Evolutionary conservation across 2,329 filamentous ascomycete species (phyloP).

Genomic region (Aspergillus fischeri): DNA sequence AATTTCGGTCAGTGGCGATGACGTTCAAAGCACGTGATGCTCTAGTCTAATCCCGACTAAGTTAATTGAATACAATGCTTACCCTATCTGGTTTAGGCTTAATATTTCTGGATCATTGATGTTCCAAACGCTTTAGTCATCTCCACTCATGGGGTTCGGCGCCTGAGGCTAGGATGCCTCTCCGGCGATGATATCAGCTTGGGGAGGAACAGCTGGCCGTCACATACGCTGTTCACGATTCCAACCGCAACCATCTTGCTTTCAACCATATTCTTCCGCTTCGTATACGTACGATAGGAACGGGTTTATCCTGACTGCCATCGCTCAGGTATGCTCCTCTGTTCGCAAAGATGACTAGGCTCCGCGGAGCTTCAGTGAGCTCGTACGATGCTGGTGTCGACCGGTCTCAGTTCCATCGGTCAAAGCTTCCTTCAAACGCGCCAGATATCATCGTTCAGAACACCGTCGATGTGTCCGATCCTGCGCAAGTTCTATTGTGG

Average conservation of each 20-base stretch:
- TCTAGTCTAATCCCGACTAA: background rate
- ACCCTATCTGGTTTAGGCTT: background rate
- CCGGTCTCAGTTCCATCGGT: constrained; percentile 27
- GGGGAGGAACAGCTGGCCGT: constrained; percentile 8
- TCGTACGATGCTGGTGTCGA: constrained; percentile 27
- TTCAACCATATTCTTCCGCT: background rate
- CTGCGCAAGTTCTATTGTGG: constrained; percentile 34
- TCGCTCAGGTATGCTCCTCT: constrained; percentile 24
- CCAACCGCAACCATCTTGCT: background rate
- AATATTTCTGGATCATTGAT: background rate
- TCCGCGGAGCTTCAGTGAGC: constrained; percentile 38
- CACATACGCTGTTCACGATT: background rate
- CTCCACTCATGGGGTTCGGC: background rate
- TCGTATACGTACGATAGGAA: background rate
- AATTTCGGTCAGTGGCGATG: constrained; percentile 7
- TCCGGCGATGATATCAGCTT: constrained; percentile 21
- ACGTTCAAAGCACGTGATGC: constrained; percentile 12
- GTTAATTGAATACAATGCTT: background rate
- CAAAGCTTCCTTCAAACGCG: constrained; percentile 39
- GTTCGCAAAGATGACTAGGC: constrained; percentile 37
- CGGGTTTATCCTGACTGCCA: background rate
- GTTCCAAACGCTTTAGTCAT: background rate
- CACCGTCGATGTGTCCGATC: constrained; percentile 37
- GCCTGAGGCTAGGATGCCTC: constrained; percentile 14
- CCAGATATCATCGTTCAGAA: constrained; percentile 38